A percentile compares a stretch with the other conserved stretches of the same genome.
These are phyloP conservation scores for Tuber borchii DNA, from an alignment of 495 filamentous ascomycete genomes.

Conservation along the genomic window DNA sequence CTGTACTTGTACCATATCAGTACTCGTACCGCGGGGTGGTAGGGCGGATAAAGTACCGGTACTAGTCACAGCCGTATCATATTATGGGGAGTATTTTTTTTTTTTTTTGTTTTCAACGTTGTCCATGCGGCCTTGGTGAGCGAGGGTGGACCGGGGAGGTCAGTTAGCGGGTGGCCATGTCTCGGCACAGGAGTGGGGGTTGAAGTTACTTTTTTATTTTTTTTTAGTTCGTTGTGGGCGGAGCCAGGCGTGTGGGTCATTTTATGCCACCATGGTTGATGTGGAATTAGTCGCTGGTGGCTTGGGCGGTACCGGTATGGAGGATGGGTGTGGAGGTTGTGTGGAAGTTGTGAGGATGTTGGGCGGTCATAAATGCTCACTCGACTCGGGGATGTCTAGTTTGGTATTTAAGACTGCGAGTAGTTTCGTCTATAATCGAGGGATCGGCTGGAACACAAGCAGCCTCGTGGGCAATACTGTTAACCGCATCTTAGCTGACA, in stretches of 20 bases:
- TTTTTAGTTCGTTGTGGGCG: no score
- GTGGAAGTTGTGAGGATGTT: neutral
- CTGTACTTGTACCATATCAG: no score
- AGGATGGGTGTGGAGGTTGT: neutral
- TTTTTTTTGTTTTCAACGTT: no score
- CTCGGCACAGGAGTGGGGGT: no score
- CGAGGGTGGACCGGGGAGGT: no score
- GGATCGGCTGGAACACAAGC: neutral
- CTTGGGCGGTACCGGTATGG: neutral
- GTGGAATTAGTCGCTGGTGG: neutral
- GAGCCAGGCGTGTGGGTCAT: neutral
- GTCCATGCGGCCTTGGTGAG: no score
- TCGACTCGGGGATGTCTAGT: neutral
- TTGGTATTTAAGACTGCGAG: neutral
- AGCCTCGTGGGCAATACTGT: neutral
- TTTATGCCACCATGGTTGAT: neutral
- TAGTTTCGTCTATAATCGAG: neutral
- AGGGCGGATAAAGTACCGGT: no score
- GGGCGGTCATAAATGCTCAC: neutral
- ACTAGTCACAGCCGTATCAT: no score
- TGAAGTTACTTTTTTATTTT: no score
- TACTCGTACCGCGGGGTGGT: no score
- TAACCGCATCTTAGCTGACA: neutral
- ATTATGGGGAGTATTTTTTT: no score
- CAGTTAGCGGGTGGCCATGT: no score